Base-by-base conservation (phyloP, 2,329 filamentous ascomycete species). In the Myriangium duriaei region DNA sequence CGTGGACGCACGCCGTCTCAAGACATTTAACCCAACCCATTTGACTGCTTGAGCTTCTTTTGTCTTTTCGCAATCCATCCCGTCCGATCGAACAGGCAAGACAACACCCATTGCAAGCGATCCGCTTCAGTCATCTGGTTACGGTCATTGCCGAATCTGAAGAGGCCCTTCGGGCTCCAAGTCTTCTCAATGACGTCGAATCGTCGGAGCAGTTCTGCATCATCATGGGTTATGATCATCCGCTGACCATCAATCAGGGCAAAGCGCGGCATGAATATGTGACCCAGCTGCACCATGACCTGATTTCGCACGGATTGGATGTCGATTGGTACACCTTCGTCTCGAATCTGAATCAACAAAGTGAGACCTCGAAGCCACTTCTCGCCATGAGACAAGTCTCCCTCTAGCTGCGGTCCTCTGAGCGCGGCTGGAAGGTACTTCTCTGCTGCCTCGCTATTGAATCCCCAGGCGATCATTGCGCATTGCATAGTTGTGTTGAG, bases 391-490 rank as follows among this genome's bases (percentile, higher is more conserved):
- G 30, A 24, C 3, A 26, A 17, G 7, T 24, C 16, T n/a, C 17
- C 12, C 14, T 7, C 11, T 11, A 16, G 15, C 35, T 29, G 5
- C 12, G 29, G 19, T 12, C 13, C 32, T 30, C 19, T 16, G 5
- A 16, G 12, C 40, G 21, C 24, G 33, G 6, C 18, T 19, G 18
- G 29, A n/a, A 50, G 37, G 35, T 42, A 17, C 12, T 45, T 39
- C 5, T 40, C 29, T 10, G 32, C 12, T n/a, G 30, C 45, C 10
- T 49, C 49, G 12, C 29, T 37, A 9, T 47, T 42, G 38, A 58
- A 55, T 7, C 53, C 52, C 57, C 57, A 60, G 2, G 45, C 42
- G 4, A 60, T 43, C 4, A 60, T 45, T 1, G 55, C 54, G 21
- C 49, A 42, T 11, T 47, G 46, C 45, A 56, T 49, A 10, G 45